phyloP scores from a whole-genome alignment of 2,329 filamentous ascomycete species.

The Bipolaris sorokiniana region DNA sequence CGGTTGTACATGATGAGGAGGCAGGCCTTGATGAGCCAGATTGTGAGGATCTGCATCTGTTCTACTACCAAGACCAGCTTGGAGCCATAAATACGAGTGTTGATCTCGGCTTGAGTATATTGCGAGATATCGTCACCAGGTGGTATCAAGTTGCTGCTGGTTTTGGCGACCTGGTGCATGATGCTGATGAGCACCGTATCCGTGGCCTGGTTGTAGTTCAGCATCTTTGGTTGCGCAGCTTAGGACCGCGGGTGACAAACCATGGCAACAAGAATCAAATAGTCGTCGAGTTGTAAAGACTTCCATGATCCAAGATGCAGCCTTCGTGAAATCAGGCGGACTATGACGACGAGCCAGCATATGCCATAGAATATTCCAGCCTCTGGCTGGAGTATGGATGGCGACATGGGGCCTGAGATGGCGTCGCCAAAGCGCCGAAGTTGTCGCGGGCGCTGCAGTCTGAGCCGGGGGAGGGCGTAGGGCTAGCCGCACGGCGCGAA shows the following conservation, averaged over 20 bases:
- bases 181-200: constrained; percentile 43
- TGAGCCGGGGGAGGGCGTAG: neutral
- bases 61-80: constrained; percentile 62
- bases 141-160: constrained; percentile 46
- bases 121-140: constrained; percentile 39
- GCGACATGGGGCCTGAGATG: constrained; percentile 25
- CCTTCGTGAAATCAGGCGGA: constrained; percentile 38
- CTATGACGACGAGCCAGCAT: constrained; percentile 43
- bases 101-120: constrained; percentile 48
- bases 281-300: constrained; percentile 45
- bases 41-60: constrained; percentile 58
- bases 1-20: constrained; percentile 61
- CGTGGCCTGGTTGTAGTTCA: constrained; percentile 31
- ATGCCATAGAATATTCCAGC: constrained; percentile 42
- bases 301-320: constrained; percentile 43
- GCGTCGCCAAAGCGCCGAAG: constrained; percentile 11
- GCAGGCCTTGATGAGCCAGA: constrained; percentile 61
- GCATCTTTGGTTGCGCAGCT: neutral
- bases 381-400: constrained; percentile 38
- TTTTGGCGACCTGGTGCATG: constrained; percentile 42
- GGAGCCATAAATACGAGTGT: constrained; percentile 57
- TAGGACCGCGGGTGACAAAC: constrained; percentile 21
- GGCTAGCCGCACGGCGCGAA: neutral
- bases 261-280: constrained; percentile 45
- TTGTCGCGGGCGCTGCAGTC: constrained; percentile 7